Conservation (phyloP, 176 grass and related monocot genomes). For the Dendrocalamus sinicus region DNA sequence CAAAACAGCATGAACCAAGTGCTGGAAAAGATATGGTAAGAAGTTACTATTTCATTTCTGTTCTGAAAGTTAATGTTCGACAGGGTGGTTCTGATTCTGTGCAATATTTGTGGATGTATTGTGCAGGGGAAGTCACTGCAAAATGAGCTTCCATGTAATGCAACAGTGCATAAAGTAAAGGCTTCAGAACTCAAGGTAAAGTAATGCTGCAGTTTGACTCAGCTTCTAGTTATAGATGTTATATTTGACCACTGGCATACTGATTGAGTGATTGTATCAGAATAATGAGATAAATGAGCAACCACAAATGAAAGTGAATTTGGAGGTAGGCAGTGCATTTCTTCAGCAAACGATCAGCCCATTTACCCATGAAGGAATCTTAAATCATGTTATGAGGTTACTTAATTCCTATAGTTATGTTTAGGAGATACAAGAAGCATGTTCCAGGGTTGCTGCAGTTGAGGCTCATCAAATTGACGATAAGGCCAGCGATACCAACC, state of each 20-base stretch:
- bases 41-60: not conserved
- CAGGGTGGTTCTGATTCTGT: conserved; percentile 6
- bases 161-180: conserved; percentile 1
- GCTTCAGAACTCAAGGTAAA: conserved; percentile 37
- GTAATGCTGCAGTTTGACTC: conserved; percentile 15
- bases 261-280: conserved; percentile 33
- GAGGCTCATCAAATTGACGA: conserved; percentile 36
- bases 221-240: conserved; percentile 9
- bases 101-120: conserved; percentile 31
- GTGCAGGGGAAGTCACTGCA: conserved; percentile 20
- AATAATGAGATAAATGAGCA: conserved; percentile 30
- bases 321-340: conserved; percentile 45
- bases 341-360: conserved; percentile 4
- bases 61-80: not conserved
- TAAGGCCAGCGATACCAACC: not conserved
- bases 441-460: conserved; percentile 10
- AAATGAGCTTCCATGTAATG: conserved; percentile 19
- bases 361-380: not conserved
- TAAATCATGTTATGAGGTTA: conserved; percentile 1
- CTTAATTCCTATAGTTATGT: conserved; percentile 20
- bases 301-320: not conserved
- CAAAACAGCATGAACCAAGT: conserved; percentile 4
- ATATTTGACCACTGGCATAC: conserved; percentile 15
- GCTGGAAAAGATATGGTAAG: conserved; percentile 34
- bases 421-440: conserved; percentile 38